Evolutionary conservation across 441 rosid genomes (phyloP).

Genomic region (Populus hybrid): DNA sequence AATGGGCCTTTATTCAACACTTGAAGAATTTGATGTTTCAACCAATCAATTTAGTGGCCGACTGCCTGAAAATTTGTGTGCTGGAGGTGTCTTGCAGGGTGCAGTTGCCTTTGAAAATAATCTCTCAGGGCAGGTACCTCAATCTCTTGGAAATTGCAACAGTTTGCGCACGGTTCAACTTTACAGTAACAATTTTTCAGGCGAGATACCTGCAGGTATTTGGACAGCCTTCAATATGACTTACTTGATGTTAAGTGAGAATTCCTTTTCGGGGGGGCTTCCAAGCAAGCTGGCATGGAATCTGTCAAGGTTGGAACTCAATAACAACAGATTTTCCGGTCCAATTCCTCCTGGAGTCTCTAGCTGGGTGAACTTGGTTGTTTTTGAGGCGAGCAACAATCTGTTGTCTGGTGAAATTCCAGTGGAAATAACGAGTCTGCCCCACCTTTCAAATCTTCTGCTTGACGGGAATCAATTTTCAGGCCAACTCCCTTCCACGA

Average conservation of each 20-base stretch:
- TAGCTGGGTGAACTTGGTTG: constrained; percentile 50
- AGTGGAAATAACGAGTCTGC: constrained; percentile 50
- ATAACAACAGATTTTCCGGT: constrained; percentile 4
- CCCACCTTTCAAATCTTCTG: constrained; percentile 34
- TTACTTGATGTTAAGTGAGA: constrained; percentile 51
- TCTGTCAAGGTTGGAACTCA: constrained; percentile 63
- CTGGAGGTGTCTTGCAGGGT: constrained; percentile 50
- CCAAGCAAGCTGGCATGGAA: constrained; percentile 61
- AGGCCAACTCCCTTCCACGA: constrained; percentile 56
- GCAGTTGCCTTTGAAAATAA: constrained; percentile 61
- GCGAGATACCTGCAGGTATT: constrained; percentile 60
- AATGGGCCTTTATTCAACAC: constrained; percentile 54
- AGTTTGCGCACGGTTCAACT: constrained; percentile 57
- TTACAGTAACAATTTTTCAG: constrained; percentile 61
- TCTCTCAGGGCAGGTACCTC: constrained; percentile 62
- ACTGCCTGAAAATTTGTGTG: constrained; percentile 67
- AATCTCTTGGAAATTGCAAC: constrained; percentile 58
- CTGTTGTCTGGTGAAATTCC: constrained; percentile 61
- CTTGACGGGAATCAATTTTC: constrained; percentile 64
- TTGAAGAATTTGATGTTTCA: constrained; percentile 58
- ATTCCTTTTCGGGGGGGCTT: constrained; percentile 62
- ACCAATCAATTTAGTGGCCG: constrained; percentile 61
- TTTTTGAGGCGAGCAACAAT: constrained; percentile 67
- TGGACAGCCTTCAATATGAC: constrained; percentile 59
- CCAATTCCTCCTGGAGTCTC: constrained; percentile 53